Evolutionary conservation across 768 basidiomycete species (phyloP), one percentile per base, ranked within the genome.

Genomic region (Fomitopsis serialis): DNA sequence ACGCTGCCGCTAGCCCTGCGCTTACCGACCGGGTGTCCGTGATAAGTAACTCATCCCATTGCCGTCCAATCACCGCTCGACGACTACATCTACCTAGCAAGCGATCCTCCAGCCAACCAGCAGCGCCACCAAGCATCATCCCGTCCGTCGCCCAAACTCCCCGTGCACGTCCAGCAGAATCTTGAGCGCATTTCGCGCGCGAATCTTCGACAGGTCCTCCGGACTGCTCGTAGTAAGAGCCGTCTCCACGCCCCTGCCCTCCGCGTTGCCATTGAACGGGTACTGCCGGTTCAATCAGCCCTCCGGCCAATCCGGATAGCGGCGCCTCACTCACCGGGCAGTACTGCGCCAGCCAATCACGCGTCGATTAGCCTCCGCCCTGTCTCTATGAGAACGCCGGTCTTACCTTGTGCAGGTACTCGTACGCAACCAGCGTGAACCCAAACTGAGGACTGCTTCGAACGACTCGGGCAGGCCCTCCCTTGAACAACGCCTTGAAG

Each of bases 391-490:
- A 40, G 34, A 44, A 49, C 15, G 29, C n/a, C 17, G 59, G 70
- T 53, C 73, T 68, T 59, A 81, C 78, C 73, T 78, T 80, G 60
- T 87, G 84, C 54, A 87, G 72, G 63, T 85, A 82, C 64, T 87
- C 86, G 65, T 87, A 87, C 48, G 81, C 89, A 59, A 94, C 82
- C 17, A 95, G 74, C 13, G 92, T 95, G 65, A 95, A 97, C 48
- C 92, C 95, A 67, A 99, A 98, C 68, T 98, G 89, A 56, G 89
- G 87, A 65, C 92, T 93, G 70, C 87, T 90, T 57, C 94, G 83
- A 55, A 94, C 73, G 43, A 95, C 76, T 48, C 94, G 88, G 44
- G 94, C 93, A 12, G 85, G 82, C 22, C 93, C 92, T 47, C 94
- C 93, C 64, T 96, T 96, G 80, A 89, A 97, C 51, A 97, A 72